phyloP scores from a whole-genome alignment of 2,329 filamentous ascomycete species.

The Leptoxyphium fumago region DNA sequence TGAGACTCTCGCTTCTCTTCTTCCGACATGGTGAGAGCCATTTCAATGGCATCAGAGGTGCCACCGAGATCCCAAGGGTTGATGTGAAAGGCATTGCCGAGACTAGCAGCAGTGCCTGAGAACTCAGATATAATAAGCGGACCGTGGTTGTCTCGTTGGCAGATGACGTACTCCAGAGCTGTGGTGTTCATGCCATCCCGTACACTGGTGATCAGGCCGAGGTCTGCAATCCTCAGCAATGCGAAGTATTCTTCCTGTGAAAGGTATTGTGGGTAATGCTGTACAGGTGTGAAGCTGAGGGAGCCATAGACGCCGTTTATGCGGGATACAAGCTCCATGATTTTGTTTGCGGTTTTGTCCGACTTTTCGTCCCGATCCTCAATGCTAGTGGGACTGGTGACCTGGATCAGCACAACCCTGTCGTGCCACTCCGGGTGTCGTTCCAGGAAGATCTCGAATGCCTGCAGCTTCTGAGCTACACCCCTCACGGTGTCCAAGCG shows the following conservation, averaged over 20 bases:
- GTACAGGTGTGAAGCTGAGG: conserved; percentile 75
- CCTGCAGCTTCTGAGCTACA: conserved; percentile 89
- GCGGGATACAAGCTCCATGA: conserved; percentile 76
- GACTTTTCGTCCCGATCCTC: conserved; percentile 57
- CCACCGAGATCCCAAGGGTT: conserved; percentile 87
- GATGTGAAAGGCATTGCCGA: conserved; percentile 81
- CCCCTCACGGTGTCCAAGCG: conserved; percentile 85
- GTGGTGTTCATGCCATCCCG: conserved; percentile 98
- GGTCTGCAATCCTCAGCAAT: conserved; percentile 75
- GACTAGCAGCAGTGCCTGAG: conserved; percentile 77
- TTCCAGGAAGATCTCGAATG: conserved; percentile 83
- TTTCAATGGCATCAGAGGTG: conserved; percentile 70
- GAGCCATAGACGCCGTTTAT: conserved; percentile 89
- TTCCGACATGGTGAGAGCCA: conserved; percentile 61
- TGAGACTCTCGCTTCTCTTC: conserved; percentile 56
- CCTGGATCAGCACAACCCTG: conserved; percentile 85
- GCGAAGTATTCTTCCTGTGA: conserved; percentile 86
- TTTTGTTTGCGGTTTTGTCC: conserved; percentile 72
- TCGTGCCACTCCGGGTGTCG: conserved; percentile 84
- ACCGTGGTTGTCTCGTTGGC: conserved; percentile 73
- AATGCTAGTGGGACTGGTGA: conserved; percentile 60
- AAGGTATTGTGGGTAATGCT: conserved; percentile 89
- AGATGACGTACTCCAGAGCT: conserved; percentile 85
- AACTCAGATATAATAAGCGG: conserved; percentile 93
- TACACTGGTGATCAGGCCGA: conserved; percentile 88